Conservation (phyloP, 225 moss, liverwort and hornwort genomes). For the Asterella californica region DNA sequence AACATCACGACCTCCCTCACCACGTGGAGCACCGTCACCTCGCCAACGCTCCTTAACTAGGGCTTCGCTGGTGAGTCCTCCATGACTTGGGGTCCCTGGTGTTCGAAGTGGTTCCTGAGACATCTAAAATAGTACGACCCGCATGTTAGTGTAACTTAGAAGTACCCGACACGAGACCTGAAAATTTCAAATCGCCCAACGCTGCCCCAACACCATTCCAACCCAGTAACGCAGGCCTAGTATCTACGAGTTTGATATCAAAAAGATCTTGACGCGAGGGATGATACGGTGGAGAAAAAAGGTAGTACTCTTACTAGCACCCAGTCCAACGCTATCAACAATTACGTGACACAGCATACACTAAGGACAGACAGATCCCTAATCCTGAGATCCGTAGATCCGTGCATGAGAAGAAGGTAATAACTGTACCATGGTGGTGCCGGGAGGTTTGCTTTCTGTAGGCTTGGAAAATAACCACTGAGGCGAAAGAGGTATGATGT, state of each 20-base stretch:
- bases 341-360: no score
- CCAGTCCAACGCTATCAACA: no score
- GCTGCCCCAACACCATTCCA: no score
- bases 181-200: background rate
- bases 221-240: no score
- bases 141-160: no score
- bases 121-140: background rate
- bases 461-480: slow-evolving; percentile 96
- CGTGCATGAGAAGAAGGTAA: no score
- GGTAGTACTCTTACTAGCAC: no score
- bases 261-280: no score
- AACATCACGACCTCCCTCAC: slow-evolving; percentile 27
- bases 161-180: no score
- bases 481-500: slow-evolving; percentile 82
- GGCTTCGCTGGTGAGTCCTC: slow-evolving; percentile 62
- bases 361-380: no score
- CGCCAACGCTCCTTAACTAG: slow-evolving; percentile 61
- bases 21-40: slow-evolving; percentile 39
- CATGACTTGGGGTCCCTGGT: slow-evolving; percentile 56
- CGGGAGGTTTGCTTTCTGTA: slow-evolving; percentile 73
- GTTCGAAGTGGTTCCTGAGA: slow-evolving; percentile 78
- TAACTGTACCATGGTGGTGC: slow-evolving; percentile 47
- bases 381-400: no score
- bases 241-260: background rate
- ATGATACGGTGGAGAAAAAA: no score